Evolutionary conservation across 139 green algal genomes (phyloP), one percentile per base, ranked within the genome.

Genomic region (Closterium sp.): DNA sequence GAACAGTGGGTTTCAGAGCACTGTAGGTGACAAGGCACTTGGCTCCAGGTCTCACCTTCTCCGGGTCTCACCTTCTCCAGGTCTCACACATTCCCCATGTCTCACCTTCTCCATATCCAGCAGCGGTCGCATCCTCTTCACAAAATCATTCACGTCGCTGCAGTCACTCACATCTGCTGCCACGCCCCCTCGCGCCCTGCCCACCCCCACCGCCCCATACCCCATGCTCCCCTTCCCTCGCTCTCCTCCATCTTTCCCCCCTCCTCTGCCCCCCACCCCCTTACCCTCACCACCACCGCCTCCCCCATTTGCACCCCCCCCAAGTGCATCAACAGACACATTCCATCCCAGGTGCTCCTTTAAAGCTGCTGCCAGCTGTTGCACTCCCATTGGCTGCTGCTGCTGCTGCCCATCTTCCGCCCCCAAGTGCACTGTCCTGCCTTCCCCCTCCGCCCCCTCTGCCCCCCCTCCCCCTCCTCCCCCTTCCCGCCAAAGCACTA

Each of bases 71-170:
- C 31, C 35, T 89, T 90, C 19, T 25, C n/a, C 1, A 33, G 31
- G 55, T 89, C 28, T 10, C 91, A 9, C 38, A 91, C 9, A 28
- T 88, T 10, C 0, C 31, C 0, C 66, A 91, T 90, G 34, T 28
- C 43, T 34, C 28, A 93, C 87, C 87, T 87, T 93, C 43, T 93
- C 91, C 1, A 93, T 30, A 5, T 69, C 36, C 23, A 91, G 55
- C 33, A 91, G 28, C 2, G 91, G 91, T 30, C 38, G 1, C 84
- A 84, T 91, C 3, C 30, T 30, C 31, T 32, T 33, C 2, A 91
- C 43, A 4, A 93, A 93, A 31, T 91, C 38, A 9, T 93, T 32
- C 87, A 90, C 16, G 4, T 69, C 43, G 43, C 43, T 69, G 43
- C 43, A 69, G 43, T 69, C 43, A 69, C 43, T 69, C 43, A 69